Evolutionary conservation across 2,329 filamentous ascomycete species (phyloP), one percentile per base, ranked within the genome.

Genomic region (Coniochaeta hoffmannii): DNA sequence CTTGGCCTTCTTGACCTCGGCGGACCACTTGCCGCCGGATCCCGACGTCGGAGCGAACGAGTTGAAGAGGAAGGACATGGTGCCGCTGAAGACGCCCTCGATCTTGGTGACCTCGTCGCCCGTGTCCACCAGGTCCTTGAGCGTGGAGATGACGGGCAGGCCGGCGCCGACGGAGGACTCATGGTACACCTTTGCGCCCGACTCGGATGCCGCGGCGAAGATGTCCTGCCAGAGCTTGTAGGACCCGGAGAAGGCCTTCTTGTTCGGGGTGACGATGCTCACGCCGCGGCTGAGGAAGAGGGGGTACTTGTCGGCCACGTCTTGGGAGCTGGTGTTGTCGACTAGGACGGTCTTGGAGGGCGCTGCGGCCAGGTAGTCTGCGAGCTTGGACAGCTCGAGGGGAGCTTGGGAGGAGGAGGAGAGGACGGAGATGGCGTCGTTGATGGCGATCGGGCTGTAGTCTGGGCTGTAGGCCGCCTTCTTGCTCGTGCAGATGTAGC

Each of bases 61-160:
- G 79, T 97, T 97, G 84, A 99, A 97, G 38, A 99, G 80, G 79
- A 97, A 99, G 36, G 89, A 95, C 85, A 99, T 93, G 55, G 94
- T 99, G 60, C 94, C 94, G 59, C 90, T 96, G 75, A 99, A 97
- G 53, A 99, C 92, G 62, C 94, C 94, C 74, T 97, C 93, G 63
- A 99, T 95, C 74, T 87, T 92, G 55, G 83, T 90, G 5, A 99
- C 87, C 68, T 90, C 80, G 68, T 99, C 94, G 41, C 94, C 94
- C 1, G 94, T 99, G 60, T 92, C 88, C 24, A 97, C 83, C n/a
- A 99, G 81, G 65, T 99, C 94, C 67, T 91, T 92, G 60, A 99
- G 76, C 0, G 94, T 97, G 38, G 90, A 96, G 64, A 99, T 88
- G 57, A 97, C 88, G 5, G 94, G 94, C 52, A 99, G 80, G 4